Evolutionary conservation across 148 eudicot genomes (phyloP).

Genomic region (Diospyros lotus): DNA sequence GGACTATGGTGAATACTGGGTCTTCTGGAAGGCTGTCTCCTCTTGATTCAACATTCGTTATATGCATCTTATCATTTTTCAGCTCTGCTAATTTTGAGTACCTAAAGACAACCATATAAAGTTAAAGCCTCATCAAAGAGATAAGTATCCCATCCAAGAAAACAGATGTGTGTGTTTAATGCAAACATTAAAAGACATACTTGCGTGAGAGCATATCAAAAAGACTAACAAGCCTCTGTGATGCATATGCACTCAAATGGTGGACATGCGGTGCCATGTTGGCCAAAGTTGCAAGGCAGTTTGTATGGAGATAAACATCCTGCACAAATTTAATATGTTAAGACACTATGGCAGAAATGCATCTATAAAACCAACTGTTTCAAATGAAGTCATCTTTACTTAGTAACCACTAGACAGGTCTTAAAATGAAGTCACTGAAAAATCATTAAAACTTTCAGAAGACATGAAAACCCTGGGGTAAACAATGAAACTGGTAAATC

Average conservation of each 20-base stretch:
- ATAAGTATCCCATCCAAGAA: background rate
- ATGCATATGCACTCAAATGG: slow-evolving; percentile 78
- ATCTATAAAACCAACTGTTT: background rate
- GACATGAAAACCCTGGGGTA: too few species aligned
- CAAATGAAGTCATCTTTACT: background rate
- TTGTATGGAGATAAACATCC: slow-evolving; percentile 97
- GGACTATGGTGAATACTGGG: slow-evolving; percentile 20
- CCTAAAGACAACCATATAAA: slow-evolving; percentile 33
- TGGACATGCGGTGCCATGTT: slow-evolving; percentile 98
- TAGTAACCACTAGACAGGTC: too few species aligned
- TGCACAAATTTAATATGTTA: slow-evolving; percentile 25
- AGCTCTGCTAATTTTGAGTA: slow-evolving; percentile 74
- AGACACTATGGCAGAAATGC: background rate
- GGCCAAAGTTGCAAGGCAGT: slow-evolving; percentile 85
- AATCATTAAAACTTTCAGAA: too few species aligned
- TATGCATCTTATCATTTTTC: slow-evolving; percentile 55
- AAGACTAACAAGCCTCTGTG: slow-evolving; percentile 85
- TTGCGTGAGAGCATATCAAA: slow-evolving; percentile 86
- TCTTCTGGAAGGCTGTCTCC: slow-evolving; percentile 51
- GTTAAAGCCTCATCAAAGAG: background rate
- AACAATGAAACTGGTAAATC: background rate
- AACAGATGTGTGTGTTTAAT: background rate
- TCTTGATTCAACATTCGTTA: slow-evolving; percentile 31
- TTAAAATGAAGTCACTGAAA: too few species aligned
- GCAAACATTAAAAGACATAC: slow-evolving; percentile 34